These are phyloP conservation scores for Elsinoe arachidis DNA, from an alignment of 2,329 filamentous ascomycete genomes.

Conservation along the genomic window DNA sequence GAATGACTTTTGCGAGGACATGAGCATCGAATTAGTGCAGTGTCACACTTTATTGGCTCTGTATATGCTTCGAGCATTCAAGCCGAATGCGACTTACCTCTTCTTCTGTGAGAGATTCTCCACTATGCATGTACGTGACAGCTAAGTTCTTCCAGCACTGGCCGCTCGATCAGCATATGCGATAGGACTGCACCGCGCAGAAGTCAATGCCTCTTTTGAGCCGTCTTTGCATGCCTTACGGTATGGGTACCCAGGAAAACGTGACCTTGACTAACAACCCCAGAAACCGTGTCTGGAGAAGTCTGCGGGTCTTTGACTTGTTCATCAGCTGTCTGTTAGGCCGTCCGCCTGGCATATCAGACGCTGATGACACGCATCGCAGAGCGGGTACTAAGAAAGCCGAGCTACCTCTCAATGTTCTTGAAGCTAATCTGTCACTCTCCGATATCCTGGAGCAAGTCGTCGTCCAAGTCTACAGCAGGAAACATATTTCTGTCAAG, in stretches of 20 bases:
- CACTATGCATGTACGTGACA: neutral
- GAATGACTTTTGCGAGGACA: slow-evolving; percentile 40
- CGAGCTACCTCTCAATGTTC: slow-evolving; percentile 24
- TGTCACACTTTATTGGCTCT: slow-evolving; percentile 44
- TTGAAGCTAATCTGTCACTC: slow-evolving; percentile 35
- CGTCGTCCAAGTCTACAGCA: slow-evolving; percentile 38
- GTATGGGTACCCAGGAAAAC: neutral
- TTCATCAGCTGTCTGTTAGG: slow-evolving; percentile 44
- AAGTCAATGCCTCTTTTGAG: slow-evolving; percentile 44
- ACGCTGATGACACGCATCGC: slow-evolving; percentile 39
- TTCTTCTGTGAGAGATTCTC: slow-evolving; percentile 34
- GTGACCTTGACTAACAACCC: neutral
- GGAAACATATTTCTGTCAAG: slow-evolving; percentile 32
- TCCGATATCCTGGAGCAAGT: slow-evolving; percentile 41
- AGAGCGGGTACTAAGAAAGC: slow-evolving; percentile 1
- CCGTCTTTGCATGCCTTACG: slow-evolving; percentile 26
- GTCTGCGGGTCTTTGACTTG: slow-evolving; percentile 43
- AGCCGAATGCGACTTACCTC: slow-evolving; percentile 45
- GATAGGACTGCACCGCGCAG: slow-evolving; percentile 44
- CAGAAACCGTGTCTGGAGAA: slow-evolving; percentile 45
- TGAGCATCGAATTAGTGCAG: slow-evolving; percentile 43
- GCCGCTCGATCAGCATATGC: slow-evolving; percentile 45
- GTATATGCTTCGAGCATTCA: slow-evolving; percentile 44
- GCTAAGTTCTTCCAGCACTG: slow-evolving; percentile 22
- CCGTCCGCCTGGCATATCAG: slow-evolving; percentile 44